Conservation (phyloP, 768 basidiomycete genomes). For the Tricholomella constricta region DNA sequence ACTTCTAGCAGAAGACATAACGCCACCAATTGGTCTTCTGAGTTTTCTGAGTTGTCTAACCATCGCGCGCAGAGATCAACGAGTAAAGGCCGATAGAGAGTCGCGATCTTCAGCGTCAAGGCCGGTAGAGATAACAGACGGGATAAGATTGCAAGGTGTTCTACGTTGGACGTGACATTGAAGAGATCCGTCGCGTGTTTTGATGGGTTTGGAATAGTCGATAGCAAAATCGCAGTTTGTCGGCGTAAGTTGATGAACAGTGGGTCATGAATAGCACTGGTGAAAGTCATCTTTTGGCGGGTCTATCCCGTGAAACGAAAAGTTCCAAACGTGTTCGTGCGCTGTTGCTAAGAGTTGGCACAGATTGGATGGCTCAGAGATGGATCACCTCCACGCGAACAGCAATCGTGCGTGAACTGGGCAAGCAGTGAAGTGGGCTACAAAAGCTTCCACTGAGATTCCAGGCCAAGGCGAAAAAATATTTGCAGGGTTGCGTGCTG, state of each 20-base stretch:
- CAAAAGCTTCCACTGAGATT: too few species aligned
- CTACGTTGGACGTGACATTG: slow-evolving; percentile 37
- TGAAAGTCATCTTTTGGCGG: slow-evolving; percentile 14
- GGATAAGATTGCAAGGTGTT: slow-evolving; percentile 60
- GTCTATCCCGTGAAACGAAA: slow-evolving; percentile 9
- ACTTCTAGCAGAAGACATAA: slow-evolving; percentile 66
- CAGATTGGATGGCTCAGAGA: not conserved
- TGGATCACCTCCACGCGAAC: not conserved
- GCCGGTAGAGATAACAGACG: slow-evolving; percentile 59
- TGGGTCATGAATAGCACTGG: slow-evolving; percentile 51
- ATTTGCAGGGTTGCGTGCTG: not conserved
- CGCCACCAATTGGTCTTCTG: slow-evolving; percentile 57
- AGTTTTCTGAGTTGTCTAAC: slow-evolving; percentile 56
- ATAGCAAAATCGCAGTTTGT: slow-evolving; percentile 52
- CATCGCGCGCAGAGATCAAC: slow-evolving; percentile 82
- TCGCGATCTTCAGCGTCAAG: slow-evolving; percentile 63
- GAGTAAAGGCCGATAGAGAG: slow-evolving; percentile 73
- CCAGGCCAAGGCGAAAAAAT: not conserved
- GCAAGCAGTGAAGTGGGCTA: too few species aligned
- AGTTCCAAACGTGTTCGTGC: not conserved
- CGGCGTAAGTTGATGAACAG: slow-evolving; percentile 57
- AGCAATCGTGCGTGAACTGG: not conserved
- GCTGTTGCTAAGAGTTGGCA: not conserved
- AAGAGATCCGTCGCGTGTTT: slow-evolving; percentile 39
- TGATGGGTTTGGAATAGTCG: slow-evolving; percentile 44